Percentiles rank a stretch among this genome's conserved stretches.
Conservation (phyloP, 2,329 filamentous ascomycete species). For the Aspergillus hortae region DNA sequence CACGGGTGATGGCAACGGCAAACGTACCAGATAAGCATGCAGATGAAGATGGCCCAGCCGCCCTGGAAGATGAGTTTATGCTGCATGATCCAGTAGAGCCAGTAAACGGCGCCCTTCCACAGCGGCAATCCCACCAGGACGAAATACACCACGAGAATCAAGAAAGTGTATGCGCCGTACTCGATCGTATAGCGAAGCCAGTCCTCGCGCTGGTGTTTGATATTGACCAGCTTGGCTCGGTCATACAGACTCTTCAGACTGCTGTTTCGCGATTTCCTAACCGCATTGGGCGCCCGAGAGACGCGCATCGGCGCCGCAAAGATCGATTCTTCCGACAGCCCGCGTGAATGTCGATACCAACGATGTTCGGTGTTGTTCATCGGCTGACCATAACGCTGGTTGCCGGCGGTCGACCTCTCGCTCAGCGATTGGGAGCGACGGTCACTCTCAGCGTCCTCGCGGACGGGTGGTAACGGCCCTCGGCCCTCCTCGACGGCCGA, state of each 20-base stretch:
- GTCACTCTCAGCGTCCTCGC: not conserved
- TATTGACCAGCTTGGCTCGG: constrained; percentile 6
- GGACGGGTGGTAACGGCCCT: not conserved
- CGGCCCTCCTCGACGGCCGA: constrained; percentile 1
- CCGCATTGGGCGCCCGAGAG: not conserved
- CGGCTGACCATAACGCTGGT: not conserved
- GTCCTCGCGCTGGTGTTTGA: constrained; percentile 25
- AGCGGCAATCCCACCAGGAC: constrained; percentile 45
- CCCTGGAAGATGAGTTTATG: constrained; percentile 40
- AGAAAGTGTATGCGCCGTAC: constrained; percentile 34
- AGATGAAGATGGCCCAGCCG: constrained; percentile 41
- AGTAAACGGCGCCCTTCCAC: constrained; percentile 46
- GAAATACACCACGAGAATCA: constrained; percentile 43
- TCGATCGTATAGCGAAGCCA: constrained; percentile 38
- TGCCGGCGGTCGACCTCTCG: not conserved
- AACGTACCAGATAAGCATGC: constrained; percentile 34
- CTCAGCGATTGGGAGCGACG: not conserved
- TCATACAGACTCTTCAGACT: constrained; percentile 10
- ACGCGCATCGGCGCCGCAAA: not conserved
- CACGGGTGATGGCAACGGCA: not conserved
- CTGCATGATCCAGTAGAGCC: constrained; percentile 40
- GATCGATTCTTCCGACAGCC: not conserved
- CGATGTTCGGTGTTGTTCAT: too few relatives aligned
- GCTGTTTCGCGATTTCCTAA: not conserved
- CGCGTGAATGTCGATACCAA: too few relatives aligned